phyloP scores from a whole-genome alignment of 176 grass and related monocot species.

The Eleusine coracana region DNA sequence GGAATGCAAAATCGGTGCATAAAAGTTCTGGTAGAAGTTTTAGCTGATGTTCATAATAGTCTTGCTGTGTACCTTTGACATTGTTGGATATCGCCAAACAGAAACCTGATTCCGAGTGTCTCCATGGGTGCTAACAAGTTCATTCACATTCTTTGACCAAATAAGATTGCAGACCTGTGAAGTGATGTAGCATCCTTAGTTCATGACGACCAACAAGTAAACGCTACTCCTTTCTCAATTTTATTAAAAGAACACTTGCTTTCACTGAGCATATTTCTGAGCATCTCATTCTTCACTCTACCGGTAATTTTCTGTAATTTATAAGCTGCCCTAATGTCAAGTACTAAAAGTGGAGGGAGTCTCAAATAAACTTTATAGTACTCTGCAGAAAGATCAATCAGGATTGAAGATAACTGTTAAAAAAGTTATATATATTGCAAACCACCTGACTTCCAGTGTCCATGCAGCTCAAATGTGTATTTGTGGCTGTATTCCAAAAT shows the following conservation, averaged over 20 bases:
- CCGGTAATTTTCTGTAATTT: neutral
- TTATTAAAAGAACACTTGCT: neutral
- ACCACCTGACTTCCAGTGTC: slow-evolving; percentile 97
- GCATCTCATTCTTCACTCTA: too few species aligned
- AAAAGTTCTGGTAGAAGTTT: neutral
- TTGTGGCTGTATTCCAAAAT: slow-evolving; percentile 95
- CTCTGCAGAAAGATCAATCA: neutral
- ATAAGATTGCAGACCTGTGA: slow-evolving; percentile 93
- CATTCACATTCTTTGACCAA: slow-evolving; percentile 99
- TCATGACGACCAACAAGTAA: neutral
- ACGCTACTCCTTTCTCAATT: neutral
- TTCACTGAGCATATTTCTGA: too few species aligned
- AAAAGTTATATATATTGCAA: slow-evolving; percentile 3
- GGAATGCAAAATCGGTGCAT: neutral
- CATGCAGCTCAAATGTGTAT: slow-evolving; percentile 75
- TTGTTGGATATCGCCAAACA: slow-evolving; percentile 96
- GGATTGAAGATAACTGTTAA: neutral
- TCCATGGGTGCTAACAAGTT: slow-evolving; percentile 95
- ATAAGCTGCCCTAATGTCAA: too few species aligned
- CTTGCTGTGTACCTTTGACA: slow-evolving; percentile 72
- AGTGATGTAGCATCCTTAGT: slow-evolving; percentile 9
- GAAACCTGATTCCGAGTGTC: slow-evolving; percentile 96
- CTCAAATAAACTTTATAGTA: too few species aligned
- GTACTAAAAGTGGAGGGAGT: too few species aligned
- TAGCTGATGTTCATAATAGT: neutral